A percentile compares a stretch with the other conserved stretches of the same genome.
Conservation (phyloP, 2,329 filamentous ascomycete genomes). For the Ophiocordyceps camponoti-rufipedis region DNA sequence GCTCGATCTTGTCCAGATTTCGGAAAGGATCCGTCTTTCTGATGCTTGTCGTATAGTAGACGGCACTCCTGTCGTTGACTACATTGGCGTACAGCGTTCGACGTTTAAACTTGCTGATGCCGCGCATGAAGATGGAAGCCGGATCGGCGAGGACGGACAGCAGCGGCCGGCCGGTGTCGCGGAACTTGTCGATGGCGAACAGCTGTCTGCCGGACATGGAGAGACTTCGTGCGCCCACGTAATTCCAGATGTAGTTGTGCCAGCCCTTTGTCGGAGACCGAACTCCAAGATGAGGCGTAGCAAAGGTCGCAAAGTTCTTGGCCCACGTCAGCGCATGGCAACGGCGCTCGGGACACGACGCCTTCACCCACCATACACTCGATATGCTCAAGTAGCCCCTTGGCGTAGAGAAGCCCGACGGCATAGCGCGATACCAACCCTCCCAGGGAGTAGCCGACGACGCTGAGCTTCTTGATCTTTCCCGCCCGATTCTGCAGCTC, state of each 20-base stretch:
- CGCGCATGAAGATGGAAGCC: conserved; percentile 70
- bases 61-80: conserved; percentile 65
- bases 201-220: conserved; percentile 74
- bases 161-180: conserved; percentile 63
- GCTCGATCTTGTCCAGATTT: conserved; percentile 44
- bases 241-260: conserved; percentile 57
- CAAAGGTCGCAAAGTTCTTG: conserved; percentile 85
- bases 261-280: conserved; percentile 49
- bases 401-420: conserved; percentile 65
- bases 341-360: conserved; percentile 2
- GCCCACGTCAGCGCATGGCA: neutral
- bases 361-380: conserved; percentile 48
- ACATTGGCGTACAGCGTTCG: conserved; percentile 74
- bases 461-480: conserved; percentile 62
- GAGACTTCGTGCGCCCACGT: conserved; percentile 63
- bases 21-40: conserved; percentile 59
- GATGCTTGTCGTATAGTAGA: conserved; percentile 70
- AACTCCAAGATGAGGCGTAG: conserved; percentile 65
- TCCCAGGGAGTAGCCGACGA: conserved; percentile 80
- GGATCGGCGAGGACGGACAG: conserved; percentile 69
- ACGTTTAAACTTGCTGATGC: conserved; percentile 56
- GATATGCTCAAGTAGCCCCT: conserved; percentile 61
- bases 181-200: conserved; percentile 73
- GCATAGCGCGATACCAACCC: conserved; percentile 77
- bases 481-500: conserved; percentile 44